Percentiles rank a stretch among this genome's conserved stretches.
Conservation (phyloP, 176 grass and related monocot genomes). For the Aegilops bicornis region DNA sequence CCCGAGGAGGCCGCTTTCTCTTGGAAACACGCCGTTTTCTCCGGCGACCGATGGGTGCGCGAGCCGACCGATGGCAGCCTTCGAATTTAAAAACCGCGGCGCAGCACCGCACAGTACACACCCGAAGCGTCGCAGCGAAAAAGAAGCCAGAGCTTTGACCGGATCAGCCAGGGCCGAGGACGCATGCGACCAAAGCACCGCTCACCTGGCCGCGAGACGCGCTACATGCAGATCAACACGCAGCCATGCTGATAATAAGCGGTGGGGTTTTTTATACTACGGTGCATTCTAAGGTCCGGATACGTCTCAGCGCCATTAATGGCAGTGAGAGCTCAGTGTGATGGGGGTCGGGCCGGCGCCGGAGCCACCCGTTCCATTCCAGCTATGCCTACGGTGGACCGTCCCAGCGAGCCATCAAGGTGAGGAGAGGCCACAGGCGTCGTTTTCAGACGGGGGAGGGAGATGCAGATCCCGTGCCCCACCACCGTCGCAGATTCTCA, state of each 20-base stretch:
- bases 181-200: background rate
- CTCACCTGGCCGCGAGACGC: background rate
- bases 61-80: background rate
- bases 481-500: slow-evolving; percentile 24
- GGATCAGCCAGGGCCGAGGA: background rate
- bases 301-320: background rate
- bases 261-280: background rate
- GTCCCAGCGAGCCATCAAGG: background rate
- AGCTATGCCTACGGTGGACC: slow-evolving; percentile 22
- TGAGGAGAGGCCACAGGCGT: background rate
- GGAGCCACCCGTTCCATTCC: slow-evolving; percentile 5
- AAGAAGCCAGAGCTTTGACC: slow-evolving; percentile 26
- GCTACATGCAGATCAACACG: too few relatives aligned
- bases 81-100: background rate
- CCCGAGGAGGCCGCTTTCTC: slow-evolving; percentile 50
- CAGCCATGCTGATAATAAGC: background rate
- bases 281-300: background rate
- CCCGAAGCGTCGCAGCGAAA: background rate
- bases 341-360: background rate
- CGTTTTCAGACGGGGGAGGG: background rate
- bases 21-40: slow-evolving; percentile 57
- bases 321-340: background rate
- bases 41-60: slow-evolving; percentile 14
- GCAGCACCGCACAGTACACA: background rate
- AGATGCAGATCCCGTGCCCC: slow-evolving; percentile 51